Base-by-base conservation (phyloP, 148 eudicot species). In the Arbutus unedo region DNA sequence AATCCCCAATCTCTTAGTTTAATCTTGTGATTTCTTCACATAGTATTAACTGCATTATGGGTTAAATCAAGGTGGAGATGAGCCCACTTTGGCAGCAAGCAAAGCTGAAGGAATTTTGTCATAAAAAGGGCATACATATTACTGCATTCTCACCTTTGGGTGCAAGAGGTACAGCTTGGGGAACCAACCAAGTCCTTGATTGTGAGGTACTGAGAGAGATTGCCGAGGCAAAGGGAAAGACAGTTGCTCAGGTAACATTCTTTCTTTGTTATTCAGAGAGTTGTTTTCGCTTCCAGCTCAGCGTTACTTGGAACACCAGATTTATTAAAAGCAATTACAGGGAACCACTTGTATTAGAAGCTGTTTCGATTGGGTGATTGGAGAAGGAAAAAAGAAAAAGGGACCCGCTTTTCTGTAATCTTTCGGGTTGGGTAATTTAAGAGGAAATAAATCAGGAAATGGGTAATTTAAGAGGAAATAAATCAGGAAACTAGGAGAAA, bases 131-230 rank as follows among this genome's bases (percentile, higher is more conserved):
- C 19, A 84, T 84, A 8, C 76, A 9, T 76, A 50, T 84, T 3
- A 55, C 79, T 15, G 86, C 79, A 4, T 84, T 60, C 67, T 59
- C 81, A 4, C 64, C 86, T 23, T 55, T 84, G 11, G 86, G 86
- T 1, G 81, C 81, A 2, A 11, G 2, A n/a, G 86, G 83, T 16
- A 73, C 80, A 2, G 3, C 5, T 11, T 80, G 75, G 76, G 83
- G 83, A 43, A 31, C 76, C 31, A 62, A 72, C 38, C n/a, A 43
- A 41, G 86, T 84, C 5, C 60, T 84, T 78, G 80, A 80, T 18
- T 79, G 60, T 64, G 76, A 25, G 45, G 66, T 81, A 8, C 83
- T 81, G 13, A 66, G 81, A 44, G 64, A 75, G 5, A 81, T 81
- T 76, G 83, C 86, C 2, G 55, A 45, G 13, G 75, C 81, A 4